Base-by-base conservation (phyloP, 2,329 filamentous ascomycete genomes). In the Diaporthe citriasiana region DNA sequence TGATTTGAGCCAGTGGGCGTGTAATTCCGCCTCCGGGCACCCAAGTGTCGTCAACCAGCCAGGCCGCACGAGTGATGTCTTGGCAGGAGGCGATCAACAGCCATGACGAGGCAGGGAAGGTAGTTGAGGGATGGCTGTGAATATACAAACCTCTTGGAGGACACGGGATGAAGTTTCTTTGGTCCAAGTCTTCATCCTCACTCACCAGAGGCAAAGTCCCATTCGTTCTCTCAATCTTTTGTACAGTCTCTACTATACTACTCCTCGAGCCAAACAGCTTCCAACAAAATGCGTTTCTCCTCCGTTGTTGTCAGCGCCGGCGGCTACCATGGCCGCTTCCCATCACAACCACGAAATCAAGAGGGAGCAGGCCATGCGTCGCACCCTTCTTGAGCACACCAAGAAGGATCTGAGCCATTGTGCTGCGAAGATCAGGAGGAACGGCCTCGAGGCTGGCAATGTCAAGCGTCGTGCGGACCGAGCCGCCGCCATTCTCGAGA, bases 301-400 rank as follows among this genome's bases (percentile, higher is more conserved):
- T 75, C 77, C 45, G 45, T 80, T 55, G 38, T 79, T 53, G 68
- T 77, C 70, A 71, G 73, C 56, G 76, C 77, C 55, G 66, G 76
- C 78, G 56, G 76, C 76, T 50, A 74, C 73, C 22, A 55, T 79
- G 51, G 78, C 74, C 25, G 47, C 76, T 13, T 83, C 83, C 35
- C 83, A 87, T 57, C 85, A 85, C 0, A 85, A 85, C 57, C 85
- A 87, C 74, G 79, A 85, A 71, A 77, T 83, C 70, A 77, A 77
- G 60, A 80, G 83, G 17, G 85, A 87, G 78, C 81, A 81, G 15
- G 82, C 81, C 5, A 85, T 84, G 77, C 85, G 84, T 51, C 83
- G 82, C 17, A 78, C 78, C 0, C 84, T 83, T 75, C 77, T 87
- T 65, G 78, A 82, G 70, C 76, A 77, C 50, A 78, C 79, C 40